These are phyloP conservation scores for Aspergillus sp. DNA, from an alignment of 2,329 filamentous ascomycete genomes.

Conservation along the genomic window DNA sequence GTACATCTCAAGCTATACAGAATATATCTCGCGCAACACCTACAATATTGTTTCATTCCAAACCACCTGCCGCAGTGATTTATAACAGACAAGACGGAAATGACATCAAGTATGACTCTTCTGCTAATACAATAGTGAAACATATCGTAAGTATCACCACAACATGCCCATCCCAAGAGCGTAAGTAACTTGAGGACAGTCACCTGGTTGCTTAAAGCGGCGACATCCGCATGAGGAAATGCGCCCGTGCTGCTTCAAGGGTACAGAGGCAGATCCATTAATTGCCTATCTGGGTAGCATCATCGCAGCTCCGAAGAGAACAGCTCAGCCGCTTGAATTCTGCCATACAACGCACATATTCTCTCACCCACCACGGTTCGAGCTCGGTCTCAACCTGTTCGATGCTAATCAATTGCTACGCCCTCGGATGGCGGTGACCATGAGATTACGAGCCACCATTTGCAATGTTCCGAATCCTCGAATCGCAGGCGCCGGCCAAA, in stretches of 20 bases:
- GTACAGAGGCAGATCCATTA: background rate
- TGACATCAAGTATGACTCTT: too few species aligned
- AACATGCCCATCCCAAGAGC: background rate
- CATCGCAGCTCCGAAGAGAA: slow-evolving; percentile 11
- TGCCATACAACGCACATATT: background rate
- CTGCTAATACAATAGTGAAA: too few species aligned
- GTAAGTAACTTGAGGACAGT: background rate
- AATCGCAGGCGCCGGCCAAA: slow-evolving; percentile 79
- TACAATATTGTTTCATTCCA: background rate
- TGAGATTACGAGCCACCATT: slow-evolving; percentile 35
- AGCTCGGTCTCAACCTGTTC: slow-evolving; percentile 14
- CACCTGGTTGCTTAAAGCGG: background rate
- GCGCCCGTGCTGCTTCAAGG: background rate
- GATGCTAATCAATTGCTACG: slow-evolving; percentile 29
- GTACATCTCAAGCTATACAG: too few species aligned
- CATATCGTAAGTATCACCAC: too few species aligned
- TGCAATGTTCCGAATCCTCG: slow-evolving; percentile 58
- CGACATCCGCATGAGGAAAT: background rate
- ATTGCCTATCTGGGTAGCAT: background rate
- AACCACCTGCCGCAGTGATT: background rate
- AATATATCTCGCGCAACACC: background rate
- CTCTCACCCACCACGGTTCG: slow-evolving; percentile 3
- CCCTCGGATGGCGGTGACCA: slow-evolving; percentile 37
- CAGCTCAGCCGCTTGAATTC: slow-evolving; percentile 15
- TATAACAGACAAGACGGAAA: too few species aligned